phyloP scores from a whole-genome alignment of 2,329 filamentous ascomycete species.

The Aspergillus piperis region DNA sequence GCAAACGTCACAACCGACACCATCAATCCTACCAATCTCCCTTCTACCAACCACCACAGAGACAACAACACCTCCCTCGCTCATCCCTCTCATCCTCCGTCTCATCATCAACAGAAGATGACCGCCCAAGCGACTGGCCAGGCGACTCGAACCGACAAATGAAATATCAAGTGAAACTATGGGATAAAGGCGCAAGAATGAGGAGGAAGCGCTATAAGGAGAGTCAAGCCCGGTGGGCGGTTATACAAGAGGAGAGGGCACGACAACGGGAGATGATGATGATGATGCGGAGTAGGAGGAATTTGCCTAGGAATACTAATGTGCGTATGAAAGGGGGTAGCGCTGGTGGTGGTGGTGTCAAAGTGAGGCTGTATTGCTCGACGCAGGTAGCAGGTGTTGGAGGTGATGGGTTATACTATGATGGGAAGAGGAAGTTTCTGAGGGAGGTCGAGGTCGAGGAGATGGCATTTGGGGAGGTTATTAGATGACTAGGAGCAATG shows the following conservation, averaged over 20 bases:
- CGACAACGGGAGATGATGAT: conserved; percentile 6
- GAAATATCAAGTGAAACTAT: conserved; percentile 16
- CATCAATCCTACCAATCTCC: no score
- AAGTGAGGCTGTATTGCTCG: conserved; percentile 10
- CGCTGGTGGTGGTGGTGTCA: neutral
- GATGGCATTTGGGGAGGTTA: neutral
- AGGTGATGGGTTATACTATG: no score
- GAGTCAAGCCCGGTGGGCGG: conserved; percentile 13
- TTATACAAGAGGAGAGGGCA: conserved; percentile 15
- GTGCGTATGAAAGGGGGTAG: neutral
- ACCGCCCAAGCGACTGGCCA: conserved; percentile 3
- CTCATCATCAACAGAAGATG: neutral
- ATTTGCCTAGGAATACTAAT: neutral
- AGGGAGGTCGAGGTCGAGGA: conserved; percentile 13
- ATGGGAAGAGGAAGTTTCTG: conserved; percentile 7
- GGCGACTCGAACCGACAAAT: conserved; percentile 7
- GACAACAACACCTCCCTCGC: no score
- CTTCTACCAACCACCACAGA: no score
- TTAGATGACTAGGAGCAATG: neutral
- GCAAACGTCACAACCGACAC: no score
- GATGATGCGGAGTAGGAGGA: neutral
- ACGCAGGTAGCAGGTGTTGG: neutral
- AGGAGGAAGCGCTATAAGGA: conserved; percentile 12
- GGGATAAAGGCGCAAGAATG: conserved; percentile 8
- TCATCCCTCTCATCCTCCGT: neutral